Base-by-base conservation (phyloP, 495 filamentous ascomycete genomes). In the Viridothelium virens region DNA sequence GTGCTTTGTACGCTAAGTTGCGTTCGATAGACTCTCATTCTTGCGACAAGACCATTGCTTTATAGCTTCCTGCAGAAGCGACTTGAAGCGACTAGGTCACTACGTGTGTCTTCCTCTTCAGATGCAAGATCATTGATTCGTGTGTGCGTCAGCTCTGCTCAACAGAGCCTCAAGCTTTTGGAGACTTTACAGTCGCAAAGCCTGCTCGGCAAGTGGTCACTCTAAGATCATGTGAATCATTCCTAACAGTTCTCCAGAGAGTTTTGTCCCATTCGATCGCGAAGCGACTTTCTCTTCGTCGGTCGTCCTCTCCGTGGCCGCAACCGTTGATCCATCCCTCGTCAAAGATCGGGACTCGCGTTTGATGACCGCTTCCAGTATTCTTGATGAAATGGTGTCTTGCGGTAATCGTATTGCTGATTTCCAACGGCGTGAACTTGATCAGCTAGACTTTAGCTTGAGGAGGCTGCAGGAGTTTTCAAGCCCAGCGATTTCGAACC, bases 191-290 rank as follows among this genome's bases (percentile, higher is more conserved):
- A 77, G 65, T 65, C 67, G 5, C 77, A 81, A 68, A 77, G 72
- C 38, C 73, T 81, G 14, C 71, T 81, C 1, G 78, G 79, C 79
- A 76, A 61, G 48, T 33, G 34, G 11, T 41, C 59, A 2, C 14
- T n/a, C 37, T 36, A 37, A 44, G 33, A 10, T 7, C 11, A 33
- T 9, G 46, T n/a, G 10, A 66, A 31, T 59, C 2, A 18, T 53
- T 59, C 33, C 37, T 59, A 18, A 67, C 16, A 3, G 14, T 36
- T 2, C 53, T 37, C 2, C 61, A 80, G 79, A 80, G 71, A 79
- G 74, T 3, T 80, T 80, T 64, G 75, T 80, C 37, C 74, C 78
- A 9, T 80, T 80, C 56, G 77, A 80, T 67, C 75, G 79, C 36
- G 79, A 80, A 62, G 75, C 78, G 41, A 70, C 75, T 12, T 80